Base-by-base conservation (phyloP, 2,329 filamentous ascomycete species). In the Aspergillus arachidicola region DNA sequence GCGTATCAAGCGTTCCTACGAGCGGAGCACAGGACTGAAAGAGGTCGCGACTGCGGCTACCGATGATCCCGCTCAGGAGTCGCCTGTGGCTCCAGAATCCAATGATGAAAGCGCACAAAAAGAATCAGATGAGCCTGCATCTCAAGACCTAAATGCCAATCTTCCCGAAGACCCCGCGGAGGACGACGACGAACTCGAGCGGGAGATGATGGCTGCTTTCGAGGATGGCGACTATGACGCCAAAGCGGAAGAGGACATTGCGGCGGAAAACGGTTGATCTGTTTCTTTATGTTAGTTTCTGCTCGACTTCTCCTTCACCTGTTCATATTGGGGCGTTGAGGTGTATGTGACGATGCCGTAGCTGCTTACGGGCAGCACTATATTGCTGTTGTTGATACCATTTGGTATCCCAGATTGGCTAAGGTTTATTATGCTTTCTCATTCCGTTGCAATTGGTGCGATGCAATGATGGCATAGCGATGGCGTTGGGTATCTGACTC, bases 171-270 rank as follows among this genome's bases (percentile, higher is more conserved):
- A 74, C 21, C 72, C 74, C 2, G 74, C 76, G 41, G 79, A 81
- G 21, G 81, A 81, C 9, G 80, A 84, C 11, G 81, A 82, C 62
- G 81, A 80, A 57, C 69, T 83, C 26, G 81, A 83, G 62, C 75
- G 77, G 43, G 87, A 89, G 69, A 81, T 91, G 73, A 79, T 88
- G 70, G 87, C 86, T 1, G 87, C 86, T 66, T 79, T 89, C 66
- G 86, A 87, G 60, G 78, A 78, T 26, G 73, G 68, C 6, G 73
- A 70, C 12, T 75, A 78, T 56, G 79, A 77, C 41, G 64, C 70
- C 26, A 67, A 74, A 58, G 74, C 68, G 60, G 75, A 80, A 63
- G 74, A 77, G 62, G 73, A 78, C 30, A 63, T 72, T 62, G 68
- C 69, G 46, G 71, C 71, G 46, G 70, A 78, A 62, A 75, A 78